A percentile compares a stretch with the other conserved stretches of the same genome.
These are phyloP conservation scores for Priceomyces fermenticarens DNA, from an alignment of 805 yeast genomes.

Conservation along the genomic window DNA sequence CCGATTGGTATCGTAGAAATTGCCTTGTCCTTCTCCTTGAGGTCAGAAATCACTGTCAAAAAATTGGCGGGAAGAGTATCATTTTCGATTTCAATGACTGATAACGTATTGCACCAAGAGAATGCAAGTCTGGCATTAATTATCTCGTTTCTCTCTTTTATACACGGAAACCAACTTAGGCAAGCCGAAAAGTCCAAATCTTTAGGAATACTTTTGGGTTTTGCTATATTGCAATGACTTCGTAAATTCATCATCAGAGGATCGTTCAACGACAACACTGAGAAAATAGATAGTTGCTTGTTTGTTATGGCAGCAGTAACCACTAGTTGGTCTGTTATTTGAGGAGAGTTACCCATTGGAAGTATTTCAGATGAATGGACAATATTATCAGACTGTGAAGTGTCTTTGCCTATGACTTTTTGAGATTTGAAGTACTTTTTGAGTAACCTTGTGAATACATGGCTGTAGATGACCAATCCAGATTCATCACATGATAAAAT, in stretches of 20 bases:
- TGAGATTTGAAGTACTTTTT: slow-evolving; percentile 47
- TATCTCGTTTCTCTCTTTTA: slow-evolving; percentile 21
- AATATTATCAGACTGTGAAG: slow-evolving; percentile 14
- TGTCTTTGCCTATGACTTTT: slow-evolving; percentile 50
- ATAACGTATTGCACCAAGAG: slow-evolving; percentile 62
- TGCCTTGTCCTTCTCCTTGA: slow-evolving; percentile 37
- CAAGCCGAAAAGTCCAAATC: slow-evolving; percentile 27
- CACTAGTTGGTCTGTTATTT: slow-evolving; percentile 56
- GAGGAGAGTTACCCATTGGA: slow-evolving; percentile 59
- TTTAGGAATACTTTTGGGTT: slow-evolving; percentile 33
- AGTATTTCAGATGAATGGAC: slow-evolving; percentile 40
- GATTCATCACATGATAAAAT: slow-evolving; percentile 31
- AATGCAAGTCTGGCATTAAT: slow-evolving; percentile 53
- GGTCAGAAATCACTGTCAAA: slow-evolving; percentile 20
- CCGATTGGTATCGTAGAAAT: slow-evolving; percentile 24
- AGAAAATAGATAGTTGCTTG: slow-evolving; percentile 47
- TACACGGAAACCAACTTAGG: slow-evolving; percentile 62
- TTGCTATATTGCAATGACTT: slow-evolving; percentile 53
- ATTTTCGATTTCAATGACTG: slow-evolving; percentile 49
- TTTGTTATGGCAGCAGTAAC: slow-evolving; percentile 59
- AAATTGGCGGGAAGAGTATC: slow-evolving; percentile 32
- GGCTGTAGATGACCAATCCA: slow-evolving; percentile 58
- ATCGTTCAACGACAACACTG: slow-evolving; percentile 47
- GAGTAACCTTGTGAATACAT: slow-evolving; percentile 55
- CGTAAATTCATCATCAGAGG: slow-evolving; percentile 21